Evolutionary conservation across 169 alveolate species (phyloP).

Genomic region (Plasmodium fragile): DNA sequence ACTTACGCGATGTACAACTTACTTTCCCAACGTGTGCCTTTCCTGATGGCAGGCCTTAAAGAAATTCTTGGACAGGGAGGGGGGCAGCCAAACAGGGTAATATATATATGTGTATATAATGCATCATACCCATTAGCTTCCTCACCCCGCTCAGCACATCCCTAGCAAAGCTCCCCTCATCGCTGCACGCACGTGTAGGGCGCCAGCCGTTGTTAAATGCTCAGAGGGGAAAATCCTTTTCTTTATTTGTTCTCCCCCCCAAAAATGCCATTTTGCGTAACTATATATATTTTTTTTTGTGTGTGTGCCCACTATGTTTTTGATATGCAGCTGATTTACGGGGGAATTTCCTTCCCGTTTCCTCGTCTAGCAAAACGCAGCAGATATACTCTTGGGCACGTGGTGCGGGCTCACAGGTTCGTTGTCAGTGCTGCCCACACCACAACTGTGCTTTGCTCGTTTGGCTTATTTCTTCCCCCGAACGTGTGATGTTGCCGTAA

Average conservation of each 20-base stretch:
- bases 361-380: background rate
- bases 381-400: background rate
- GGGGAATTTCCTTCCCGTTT: background rate
- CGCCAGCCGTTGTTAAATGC: background rate
- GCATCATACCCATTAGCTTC: background rate
- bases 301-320: background rate
- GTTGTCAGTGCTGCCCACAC: background rate
- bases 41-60: background rate
- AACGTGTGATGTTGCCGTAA: background rate
- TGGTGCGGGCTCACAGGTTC: background rate
- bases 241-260: background rate
- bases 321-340: background rate
- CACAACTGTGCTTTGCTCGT: background rate
- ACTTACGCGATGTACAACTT: background rate
- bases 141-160: background rate
- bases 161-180: background rate
- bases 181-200: background rate
- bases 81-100: background rate
- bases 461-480: background rate
- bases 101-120: too few species aligned
- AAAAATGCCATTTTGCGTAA: background rate
- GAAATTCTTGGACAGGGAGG: background rate
- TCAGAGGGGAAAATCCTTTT: background rate
- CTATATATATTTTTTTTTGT: too few species aligned
- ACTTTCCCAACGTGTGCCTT: background rate